Evolutionary conservation across 2,329 filamentous ascomycete species (phyloP), one percentile per base, ranked within the genome.

Genomic region (Aspergillus tubingensis): DNA sequence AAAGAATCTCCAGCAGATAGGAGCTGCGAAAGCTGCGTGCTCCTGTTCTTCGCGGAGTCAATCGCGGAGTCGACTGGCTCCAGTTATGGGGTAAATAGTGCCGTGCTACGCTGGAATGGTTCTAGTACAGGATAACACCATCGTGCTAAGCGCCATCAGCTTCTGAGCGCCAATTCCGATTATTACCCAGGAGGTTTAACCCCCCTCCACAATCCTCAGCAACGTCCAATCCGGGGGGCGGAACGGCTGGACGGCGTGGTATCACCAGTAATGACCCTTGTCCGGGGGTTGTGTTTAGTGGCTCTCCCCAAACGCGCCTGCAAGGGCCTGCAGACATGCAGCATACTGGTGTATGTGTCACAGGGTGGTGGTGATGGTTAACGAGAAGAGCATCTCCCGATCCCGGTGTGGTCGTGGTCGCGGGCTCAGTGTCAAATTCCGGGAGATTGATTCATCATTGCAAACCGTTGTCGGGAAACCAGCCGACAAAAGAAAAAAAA

Each of bases 261-360:
- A 49, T 53, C 54, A 62, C 57, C 54, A 57, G 32, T 60, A 49
- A 43, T 17, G 17, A 60, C 21, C 39, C 53, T 51, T 55, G 50
- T 43, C 47, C 41, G 43, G 19, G 10, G 36, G 6, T 8, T 8
- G n/a, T 27, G 15, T 15, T 52, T 52, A 27, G 41, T 15, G 23
- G 23, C 39, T 17, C 17, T 55, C 53, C 56, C 50, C 54, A 60
- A 48, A 32, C 44, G 21, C 17, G 55, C 32, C 62, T 63, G 62
- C 59, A 63, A 61, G 59, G 59, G 59, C 59, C 53, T 63, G 56
- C 59, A 59, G 60, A 41, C 36, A 44, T 58, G 61, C 61, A 63
- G 51, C 36, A 59, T 54, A 36, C 27, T 30, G 32, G 56, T 23
- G 41, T 60, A 60, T 61, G 62, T 61, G 56, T 59, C 59, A 63